phyloP scores from a whole-genome alignment of 177 flowering plant genomes.

The Telopea speciosissima region DNA sequence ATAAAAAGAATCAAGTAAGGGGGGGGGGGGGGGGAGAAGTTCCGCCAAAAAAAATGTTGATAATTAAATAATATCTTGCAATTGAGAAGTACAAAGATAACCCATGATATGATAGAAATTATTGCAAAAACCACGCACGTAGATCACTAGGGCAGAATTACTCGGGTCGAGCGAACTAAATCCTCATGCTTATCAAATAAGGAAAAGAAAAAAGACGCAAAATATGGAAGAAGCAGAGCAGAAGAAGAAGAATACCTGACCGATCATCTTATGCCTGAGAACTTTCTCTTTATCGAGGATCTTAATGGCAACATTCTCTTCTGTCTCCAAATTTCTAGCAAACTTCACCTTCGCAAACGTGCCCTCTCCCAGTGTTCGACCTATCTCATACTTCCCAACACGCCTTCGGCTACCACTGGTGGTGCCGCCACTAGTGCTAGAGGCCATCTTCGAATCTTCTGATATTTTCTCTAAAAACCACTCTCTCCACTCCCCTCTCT shows the following conservation, averaged over 20 bases:
- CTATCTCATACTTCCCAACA: conserved; percentile 73
- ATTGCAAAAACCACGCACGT: too few relatives aligned
- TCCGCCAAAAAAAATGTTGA: too few relatives aligned
- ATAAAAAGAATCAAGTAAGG: neutral
- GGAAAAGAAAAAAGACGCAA: neutral
- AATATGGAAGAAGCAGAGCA: neutral
- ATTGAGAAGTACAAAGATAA: neutral
- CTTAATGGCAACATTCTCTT: conserved; percentile 66
- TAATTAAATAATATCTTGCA: neutral
- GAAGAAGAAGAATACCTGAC: conserved; percentile 37
- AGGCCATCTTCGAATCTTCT: conserved; percentile 6
- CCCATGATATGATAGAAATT: neutral
- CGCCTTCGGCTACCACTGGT: conserved; percentile 27
- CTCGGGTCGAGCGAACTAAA: neutral
- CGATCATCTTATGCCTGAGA: conserved; percentile 72
- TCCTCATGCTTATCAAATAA: neutral
- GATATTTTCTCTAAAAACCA: neutral
- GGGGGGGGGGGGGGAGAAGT: neutral
- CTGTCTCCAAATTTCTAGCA: conserved; percentile 49
- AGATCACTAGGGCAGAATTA: neutral
- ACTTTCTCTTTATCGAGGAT: conserved; percentile 69
- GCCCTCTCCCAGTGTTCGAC: conserved; percentile 74
- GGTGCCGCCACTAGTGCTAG: neutral
- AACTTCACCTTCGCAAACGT: conserved; percentile 82
- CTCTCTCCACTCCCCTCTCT: neutral